Base-by-base conservation (phyloP, 2,329 filamentous ascomycete genomes). In the Trichoderma gracile region DNA sequence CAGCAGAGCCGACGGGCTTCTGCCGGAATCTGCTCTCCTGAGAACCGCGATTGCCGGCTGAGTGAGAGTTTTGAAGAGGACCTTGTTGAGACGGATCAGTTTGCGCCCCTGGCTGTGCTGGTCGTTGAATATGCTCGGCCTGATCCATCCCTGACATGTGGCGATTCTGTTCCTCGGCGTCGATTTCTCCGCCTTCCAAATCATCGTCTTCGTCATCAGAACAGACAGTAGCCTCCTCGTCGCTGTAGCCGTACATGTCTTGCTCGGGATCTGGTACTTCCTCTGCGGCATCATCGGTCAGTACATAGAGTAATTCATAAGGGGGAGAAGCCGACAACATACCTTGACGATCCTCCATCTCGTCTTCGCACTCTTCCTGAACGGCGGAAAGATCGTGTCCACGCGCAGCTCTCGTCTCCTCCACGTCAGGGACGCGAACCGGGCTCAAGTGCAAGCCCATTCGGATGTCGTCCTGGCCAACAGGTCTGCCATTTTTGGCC, bases 381-480 rank as follows among this genome's bases (percentile, higher is more conserved):
- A 84, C 78, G 14, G 80, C 79, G 17, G 80, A 76, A 3, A 84
- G 73, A 19, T 76, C 75, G 49, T 77, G 70, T 3, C 75, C 76
- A 8, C 77, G 72, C 1, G 73, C 75, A 27, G 77, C 74, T 6
- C 72, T 71, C 0, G 79, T 83, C 71, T 82, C 81, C 50, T 78
- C 80, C 2, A 83, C 81, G 53, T 84, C 80, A 45, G 79, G 78
- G 43, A 86, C 78, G 33, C 82, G 82, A 21, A 88, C 81, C 0
- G 86, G 86, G 65, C 84, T 86, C 19, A 89, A 79, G 6, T 85
- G 83, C 45, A 93, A 76, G 1, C 90, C 89, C 81, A 88, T 86
- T 73, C 86, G 87, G 59, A 89, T 76, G 70, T 89, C 87, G 65
- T 88, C 85, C 62, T 88, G 79, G 70, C 91, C 88, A 68, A 94